Conservation (phyloP, 2,329 filamentous ascomycete species). For the Hortaea werneckii region DNA sequence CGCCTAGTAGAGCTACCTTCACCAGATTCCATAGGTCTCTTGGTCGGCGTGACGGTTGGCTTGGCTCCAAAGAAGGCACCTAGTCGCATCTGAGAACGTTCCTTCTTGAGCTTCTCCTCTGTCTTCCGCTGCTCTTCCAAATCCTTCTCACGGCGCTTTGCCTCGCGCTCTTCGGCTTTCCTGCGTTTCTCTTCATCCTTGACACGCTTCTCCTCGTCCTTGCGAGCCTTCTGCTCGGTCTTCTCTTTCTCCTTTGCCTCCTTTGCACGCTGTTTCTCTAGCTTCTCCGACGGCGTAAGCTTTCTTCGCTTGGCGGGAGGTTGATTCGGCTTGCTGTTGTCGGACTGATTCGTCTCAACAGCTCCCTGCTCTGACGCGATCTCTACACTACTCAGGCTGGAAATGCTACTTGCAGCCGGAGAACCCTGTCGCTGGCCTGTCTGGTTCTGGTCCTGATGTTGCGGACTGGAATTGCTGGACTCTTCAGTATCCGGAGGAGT, state of each 20-base stretch:
- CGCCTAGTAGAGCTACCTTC: slow-evolving; percentile 22
- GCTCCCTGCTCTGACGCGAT: slow-evolving; percentile 3
- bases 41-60: slow-evolving; percentile 23
- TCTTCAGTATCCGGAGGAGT: slow-evolving; percentile 24
- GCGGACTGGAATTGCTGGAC: slow-evolving; percentile 21
- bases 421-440: slow-evolving; percentile 15
- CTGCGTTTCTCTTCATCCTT: slow-evolving; percentile 23
- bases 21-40: slow-evolving; percentile 7
- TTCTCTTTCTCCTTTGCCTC: slow-evolving; percentile 32
- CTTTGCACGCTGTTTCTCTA: slow-evolving; percentile 31
- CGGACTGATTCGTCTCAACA: slow-evolving; percentile 5
- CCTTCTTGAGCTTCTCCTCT: slow-evolving; percentile 22
- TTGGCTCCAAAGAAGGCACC: slow-evolving; percentile 35
- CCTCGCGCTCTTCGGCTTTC: slow-evolving; percentile 30
- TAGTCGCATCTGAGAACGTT: slow-evolving; percentile 27
- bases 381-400: slow-evolving; percentile 23
- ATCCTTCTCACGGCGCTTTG: slow-evolving; percentile 32
- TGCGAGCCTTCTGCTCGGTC: slow-evolving; percentile 32
- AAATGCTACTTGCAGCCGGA: slow-evolving; percentile 22
- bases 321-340: slow-evolving; percentile 3
- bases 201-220: slow-evolving; percentile 26
- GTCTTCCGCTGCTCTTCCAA: slow-evolving; percentile 19
- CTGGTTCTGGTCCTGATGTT: slow-evolving; percentile 6
- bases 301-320: slow-evolving; percentile 29
- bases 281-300: slow-evolving; percentile 22